Percentiles rank a stretch among this genome's conserved stretches.
Evolutionary conservation across 345 rosid genomes (phyloP).

Genomic region (Combretum micranthum): DNA sequence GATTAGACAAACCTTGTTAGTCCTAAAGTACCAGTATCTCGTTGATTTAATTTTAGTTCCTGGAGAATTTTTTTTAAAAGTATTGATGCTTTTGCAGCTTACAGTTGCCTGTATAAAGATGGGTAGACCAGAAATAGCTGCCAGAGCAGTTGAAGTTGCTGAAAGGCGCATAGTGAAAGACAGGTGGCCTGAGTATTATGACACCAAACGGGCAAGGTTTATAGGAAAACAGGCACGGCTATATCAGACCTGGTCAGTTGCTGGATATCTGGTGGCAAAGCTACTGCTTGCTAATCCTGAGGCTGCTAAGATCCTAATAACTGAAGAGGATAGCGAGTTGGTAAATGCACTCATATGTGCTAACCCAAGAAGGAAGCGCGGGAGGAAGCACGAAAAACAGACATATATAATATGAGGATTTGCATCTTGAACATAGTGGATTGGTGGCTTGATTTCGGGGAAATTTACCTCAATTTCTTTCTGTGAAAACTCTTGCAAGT

Average conservation of each 20-base stretch:
- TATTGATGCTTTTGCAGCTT: constrained; percentile 25
- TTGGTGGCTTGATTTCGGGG: neutral
- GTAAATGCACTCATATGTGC: constrained; percentile 44
- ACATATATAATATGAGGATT: constrained; percentile 34
- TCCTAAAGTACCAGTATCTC: too few species aligned
- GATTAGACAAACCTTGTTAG: too few species aligned
- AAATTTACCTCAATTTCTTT: too few species aligned
- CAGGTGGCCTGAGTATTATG: constrained; percentile 54
- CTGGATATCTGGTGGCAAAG: constrained; percentile 48
- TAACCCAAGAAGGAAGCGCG: constrained; percentile 47
- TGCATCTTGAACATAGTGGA: neutral
- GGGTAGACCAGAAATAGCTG: constrained; percentile 43
- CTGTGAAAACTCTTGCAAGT: too few species aligned
- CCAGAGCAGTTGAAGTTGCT: constrained; percentile 29
- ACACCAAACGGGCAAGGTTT: constrained; percentile 41
- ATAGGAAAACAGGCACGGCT: constrained; percentile 38
- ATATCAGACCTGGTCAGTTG: constrained; percentile 52
- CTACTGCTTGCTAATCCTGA: constrained; percentile 33
- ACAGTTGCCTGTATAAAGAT: constrained; percentile 50
- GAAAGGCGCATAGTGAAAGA: constrained; percentile 36
- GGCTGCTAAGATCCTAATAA: constrained; percentile 35
- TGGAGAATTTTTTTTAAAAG: neutral
- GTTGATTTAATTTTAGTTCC: too few species aligned
- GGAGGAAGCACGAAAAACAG: constrained; percentile 27
- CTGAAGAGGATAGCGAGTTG: constrained; percentile 41